phyloP scores from a whole-genome alignment of 805 yeast genomes.

The Candida maesae region DNA sequence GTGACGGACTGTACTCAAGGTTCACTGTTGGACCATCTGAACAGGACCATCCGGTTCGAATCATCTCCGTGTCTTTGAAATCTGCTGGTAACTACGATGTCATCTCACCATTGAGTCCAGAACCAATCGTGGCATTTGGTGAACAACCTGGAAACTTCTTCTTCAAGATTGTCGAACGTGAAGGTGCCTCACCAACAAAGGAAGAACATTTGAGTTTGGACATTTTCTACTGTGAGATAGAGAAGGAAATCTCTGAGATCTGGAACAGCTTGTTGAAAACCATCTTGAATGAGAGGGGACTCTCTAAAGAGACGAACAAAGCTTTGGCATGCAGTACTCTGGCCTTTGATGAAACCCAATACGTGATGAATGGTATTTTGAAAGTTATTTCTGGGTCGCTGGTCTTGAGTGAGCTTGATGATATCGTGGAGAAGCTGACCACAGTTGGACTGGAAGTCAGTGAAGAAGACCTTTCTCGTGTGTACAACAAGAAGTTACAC shows the following conservation, averaged over 20 bases:
- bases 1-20: slow-evolving; percentile 54
- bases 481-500: slow-evolving; percentile 24
- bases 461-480: neutral
- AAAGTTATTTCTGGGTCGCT: neutral
- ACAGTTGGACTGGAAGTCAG: neutral
- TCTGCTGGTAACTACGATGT: slow-evolving; percentile 33
- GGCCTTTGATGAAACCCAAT: slow-evolving; percentile 6
- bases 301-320: slow-evolving; percentile 20
- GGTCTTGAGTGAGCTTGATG: neutral
- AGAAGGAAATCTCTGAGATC: slow-evolving; percentile 38
- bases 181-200: slow-evolving; percentile 18
- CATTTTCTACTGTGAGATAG: slow-evolving; percentile 44
- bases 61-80: slow-evolving; percentile 40
- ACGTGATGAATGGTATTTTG: slow-evolving; percentile 3
- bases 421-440: neutral
- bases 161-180: slow-evolving; percentile 42
- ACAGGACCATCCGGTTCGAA: slow-evolving; percentile 47
- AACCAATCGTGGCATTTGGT: slow-evolving; percentile 48
- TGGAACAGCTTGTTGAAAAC: slow-evolving; percentile 22
- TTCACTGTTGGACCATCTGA: slow-evolving; percentile 64
- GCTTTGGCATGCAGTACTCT: slow-evolving; percentile 14
- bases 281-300: slow-evolving; percentile 11
- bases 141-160: slow-evolving; percentile 70
- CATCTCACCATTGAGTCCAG: slow-evolving; percentile 28
- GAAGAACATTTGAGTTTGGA: slow-evolving; percentile 39